Evolutionary conservation across 441 rosid genomes (phyloP).

Genomic region (Jatropha podagrica): DNA sequence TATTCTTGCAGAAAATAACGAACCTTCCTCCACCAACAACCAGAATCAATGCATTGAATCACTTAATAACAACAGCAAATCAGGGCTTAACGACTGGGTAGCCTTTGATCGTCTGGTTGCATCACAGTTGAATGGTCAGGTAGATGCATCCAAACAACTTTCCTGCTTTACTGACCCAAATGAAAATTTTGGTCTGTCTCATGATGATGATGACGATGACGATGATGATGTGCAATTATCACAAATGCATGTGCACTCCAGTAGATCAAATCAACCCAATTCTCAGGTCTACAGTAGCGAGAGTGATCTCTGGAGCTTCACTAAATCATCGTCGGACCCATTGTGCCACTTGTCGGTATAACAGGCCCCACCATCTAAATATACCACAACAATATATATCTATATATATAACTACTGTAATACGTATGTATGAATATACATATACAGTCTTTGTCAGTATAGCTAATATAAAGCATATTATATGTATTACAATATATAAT

Average conservation of each 20-base stretch:
- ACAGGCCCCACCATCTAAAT: neutral
- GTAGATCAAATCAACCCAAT: slow-evolving; percentile 33
- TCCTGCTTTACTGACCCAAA: slow-evolving; percentile 44
- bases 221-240: slow-evolving; percentile 40
- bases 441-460: slow-evolving; percentile 7
- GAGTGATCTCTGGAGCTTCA: slow-evolving; percentile 59
- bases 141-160: slow-evolving; percentile 39
- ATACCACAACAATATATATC: slow-evolving; percentile 2
- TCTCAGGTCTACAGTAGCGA: slow-evolving; percentile 31
- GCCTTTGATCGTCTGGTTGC: slow-evolving; percentile 85
- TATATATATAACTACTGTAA: no score
- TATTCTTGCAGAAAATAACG: slow-evolving; percentile 26
- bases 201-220: slow-evolving; percentile 24
- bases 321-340: slow-evolving; percentile 66
- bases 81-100: slow-evolving; percentile 63
- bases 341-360: slow-evolving; percentile 77
- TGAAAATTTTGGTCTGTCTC: slow-evolving; percentile 36
- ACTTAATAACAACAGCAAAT: neutral
- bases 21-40: slow-evolving; percentile 20
- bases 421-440: slow-evolving; percentile 8
- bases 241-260: slow-evolving; percentile 30
- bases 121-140: slow-evolving; percentile 56
- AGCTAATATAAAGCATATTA: slow-evolving; percentile 3
- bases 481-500: slow-evolving; percentile 20
- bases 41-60: slow-evolving; percentile 21